Percentiles rank a stretch among this genome's conserved stretches.
Conservation (phyloP, 1,139 yeast genomes). For the Waltiozyma sp. region DNA sequence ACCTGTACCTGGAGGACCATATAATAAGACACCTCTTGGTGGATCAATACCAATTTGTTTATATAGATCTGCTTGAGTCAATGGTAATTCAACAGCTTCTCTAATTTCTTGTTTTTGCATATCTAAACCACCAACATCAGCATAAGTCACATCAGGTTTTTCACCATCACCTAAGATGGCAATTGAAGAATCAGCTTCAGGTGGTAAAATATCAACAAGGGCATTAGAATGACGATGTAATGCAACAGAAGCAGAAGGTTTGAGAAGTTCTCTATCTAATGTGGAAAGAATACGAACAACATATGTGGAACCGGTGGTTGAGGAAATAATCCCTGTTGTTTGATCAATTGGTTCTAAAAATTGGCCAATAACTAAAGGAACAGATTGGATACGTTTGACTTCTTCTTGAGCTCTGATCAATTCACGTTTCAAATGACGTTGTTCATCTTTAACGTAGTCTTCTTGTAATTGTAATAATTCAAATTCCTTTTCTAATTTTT, state of each 20-base stretch:
- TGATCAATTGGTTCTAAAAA: constrained; percentile 96
- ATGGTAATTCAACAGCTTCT: constrained; percentile 95
- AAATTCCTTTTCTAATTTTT: constrained; percentile 80
- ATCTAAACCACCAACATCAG: constrained; percentile 96
- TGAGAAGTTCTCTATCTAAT: constrained; percentile 84
- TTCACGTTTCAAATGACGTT: constrained; percentile 90
- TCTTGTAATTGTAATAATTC: constrained; percentile 81
- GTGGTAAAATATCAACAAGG: constrained; percentile 91
- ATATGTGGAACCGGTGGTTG: constrained; percentile 95
- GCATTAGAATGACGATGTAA: constrained; percentile 98
- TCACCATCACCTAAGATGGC: constrained; percentile 92
- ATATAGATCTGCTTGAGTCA: constrained; percentile 91
- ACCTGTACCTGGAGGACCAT: constrained; percentile 99
- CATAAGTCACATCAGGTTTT: constrained; percentile 72
- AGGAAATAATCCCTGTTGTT: constrained; percentile 90
- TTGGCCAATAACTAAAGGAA: constrained; percentile 96
- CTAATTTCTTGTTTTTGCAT: constrained; percentile 98
- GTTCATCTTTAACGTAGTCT: constrained; percentile 95
- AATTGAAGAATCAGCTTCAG: constrained; percentile 96
- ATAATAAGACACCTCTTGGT: constrained; percentile 91
- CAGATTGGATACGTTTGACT: constrained; percentile 93
- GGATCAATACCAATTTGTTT: constrained; percentile 98
- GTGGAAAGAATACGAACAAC: constrained; percentile 93
- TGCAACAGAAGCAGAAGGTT: constrained; percentile 93
- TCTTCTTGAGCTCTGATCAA: constrained; percentile 96